Evolutionary conservation across 805 yeast species (phyloP), one percentile per base, ranked within the genome.

Genomic region (Yarrowia sp.): DNA sequence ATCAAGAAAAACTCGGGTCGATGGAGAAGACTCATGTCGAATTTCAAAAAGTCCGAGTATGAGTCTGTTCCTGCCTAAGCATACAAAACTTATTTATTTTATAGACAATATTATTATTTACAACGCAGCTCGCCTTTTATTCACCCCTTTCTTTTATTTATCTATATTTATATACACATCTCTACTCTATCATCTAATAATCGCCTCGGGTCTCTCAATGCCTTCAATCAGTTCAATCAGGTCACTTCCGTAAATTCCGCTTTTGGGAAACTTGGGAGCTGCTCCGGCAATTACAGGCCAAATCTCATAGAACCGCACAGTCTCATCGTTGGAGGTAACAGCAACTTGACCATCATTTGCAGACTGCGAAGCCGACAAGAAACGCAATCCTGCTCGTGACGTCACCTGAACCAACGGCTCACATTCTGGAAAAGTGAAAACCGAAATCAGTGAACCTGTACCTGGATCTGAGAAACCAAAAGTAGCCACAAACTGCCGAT

Each of bases 61-160:
- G 97, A 92, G 74, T 97, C 97, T 4, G 93, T 90, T 8, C 97
- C 98, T 11, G 84, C 91, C 2, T 91, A n/a, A 18, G 44, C 75
- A 4, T 7, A 5, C 31, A 14, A 13, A 7, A 51, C 36, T 51
- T 51, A 65, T 78, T 71, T 11, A 76, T 70, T 67, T 39, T n/a
- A 72, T 76, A 32, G 68, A 35, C 45, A 55, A 41, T 39, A 22
- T 15, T 39, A 22, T 15, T 15, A 55, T 48, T 17, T 33, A 48
- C 39, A 11, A 32, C 51, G 32, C n/a, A 22, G 17, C 7, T n/a
- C 7, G 13, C 10, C n/a, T 8, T 2, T 2, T 45, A 22, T 45
- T 11, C 22, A 36, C 47, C 50, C 15, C 33, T 18, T 41, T 42
- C 17, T 31, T 13, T 10, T 28, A 42, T 18, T 44, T 13, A 22